Evolutionary conservation across 805 yeast species (phyloP), one percentile per base, ranked within the genome.

Genomic region (Vanderwaltozyma yarrowii): DNA sequence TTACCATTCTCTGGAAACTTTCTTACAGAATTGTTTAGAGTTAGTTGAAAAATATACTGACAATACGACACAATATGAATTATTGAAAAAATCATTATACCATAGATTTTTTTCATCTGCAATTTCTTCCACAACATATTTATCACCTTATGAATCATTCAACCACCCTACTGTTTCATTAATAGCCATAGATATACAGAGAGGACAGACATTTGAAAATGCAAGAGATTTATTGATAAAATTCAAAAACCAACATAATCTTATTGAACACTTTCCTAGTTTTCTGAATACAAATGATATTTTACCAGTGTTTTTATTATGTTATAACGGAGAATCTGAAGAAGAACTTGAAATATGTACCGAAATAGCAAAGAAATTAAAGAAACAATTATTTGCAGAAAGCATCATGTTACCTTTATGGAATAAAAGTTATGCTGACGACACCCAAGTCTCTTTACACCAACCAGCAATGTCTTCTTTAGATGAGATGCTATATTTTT

Each of bases 131-230:
- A 67, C 80, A 11, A 69, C 74, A 12, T 69, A 70, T 7, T 60
- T 83, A 8, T 75, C 84, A 2, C 78, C 89, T 2, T 85, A 83
- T 54, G 96, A 89, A 57, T 78, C 86, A 5, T 78, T 87, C 56
- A 78, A 82, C 46, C 96, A 88, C 54, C 96, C 96, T 0, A 73
- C 86, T 2, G 71, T 84, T 2, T 81, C 87, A 30, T 54, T 89
- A 12, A 68, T 86, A 36, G 78, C 79, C 1, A 65, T 86, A 3
- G 73, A 84, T 39, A 42, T 57, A 18, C 40, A 51, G 13, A 39
- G 37, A 23, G 52, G 50, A 2, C 53, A 58, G 41, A 45, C 43
- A 12, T 56, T 74, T 24, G 77, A 73, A 11, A 58, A 62, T n/a
- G 76, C 92, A 5, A 68, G 80, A 36, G 71, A 70, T 15, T 54